phyloP scores from a whole-genome alignment of 768 basidiomycete genomes.

The Galerina marginata region DNA sequence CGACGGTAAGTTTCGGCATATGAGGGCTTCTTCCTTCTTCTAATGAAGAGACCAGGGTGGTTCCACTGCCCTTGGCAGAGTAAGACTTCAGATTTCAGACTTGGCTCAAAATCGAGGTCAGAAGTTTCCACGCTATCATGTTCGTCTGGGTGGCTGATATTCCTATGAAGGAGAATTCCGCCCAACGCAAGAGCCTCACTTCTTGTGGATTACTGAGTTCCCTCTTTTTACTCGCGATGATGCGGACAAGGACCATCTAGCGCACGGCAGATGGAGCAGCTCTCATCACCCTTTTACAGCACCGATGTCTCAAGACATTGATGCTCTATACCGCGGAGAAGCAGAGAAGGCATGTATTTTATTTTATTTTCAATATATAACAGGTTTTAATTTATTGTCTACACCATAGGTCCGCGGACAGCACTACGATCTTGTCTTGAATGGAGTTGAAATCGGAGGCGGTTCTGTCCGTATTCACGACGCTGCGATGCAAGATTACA shows the following conservation, averaged over 20 bases:
- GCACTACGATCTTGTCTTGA: constrained; percentile 94
- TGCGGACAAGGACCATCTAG: constrained; percentile 84
- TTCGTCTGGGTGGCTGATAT: constrained; percentile 11
- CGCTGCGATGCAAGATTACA: constrained; percentile 82
- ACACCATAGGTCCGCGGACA: constrained; percentile 81
- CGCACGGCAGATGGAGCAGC: constrained; percentile 88
- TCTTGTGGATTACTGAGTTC: constrained; percentile 96
- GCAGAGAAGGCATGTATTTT: constrained; percentile 54
- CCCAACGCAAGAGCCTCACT: constrained; percentile 69
- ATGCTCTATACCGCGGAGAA: constrained; percentile 73
- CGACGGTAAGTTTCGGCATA: constrained; percentile 53
- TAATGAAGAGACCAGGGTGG: constrained; percentile 64
- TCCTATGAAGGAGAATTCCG: constrained; percentile 55
- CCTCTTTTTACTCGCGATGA: constrained; percentile 89
- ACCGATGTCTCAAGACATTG: constrained; percentile 89
- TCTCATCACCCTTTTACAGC: constrained; percentile 98
- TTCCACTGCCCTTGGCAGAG: constrained; percentile 79
- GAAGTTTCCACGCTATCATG: constrained; percentile 21
- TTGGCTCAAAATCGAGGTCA: constrained; percentile 68
- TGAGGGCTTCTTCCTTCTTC: constrained; percentile 12
- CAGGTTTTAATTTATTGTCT: constrained; percentile 8
- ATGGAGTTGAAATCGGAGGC: constrained; percentile 93
- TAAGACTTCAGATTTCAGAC: constrained; percentile 70
- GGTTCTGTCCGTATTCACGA: constrained; percentile 95
- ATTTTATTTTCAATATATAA: not conserved